Evolutionary conservation across 345 rosid genomes (phyloP).

Genomic region (Limnanthes douglasii): DNA sequence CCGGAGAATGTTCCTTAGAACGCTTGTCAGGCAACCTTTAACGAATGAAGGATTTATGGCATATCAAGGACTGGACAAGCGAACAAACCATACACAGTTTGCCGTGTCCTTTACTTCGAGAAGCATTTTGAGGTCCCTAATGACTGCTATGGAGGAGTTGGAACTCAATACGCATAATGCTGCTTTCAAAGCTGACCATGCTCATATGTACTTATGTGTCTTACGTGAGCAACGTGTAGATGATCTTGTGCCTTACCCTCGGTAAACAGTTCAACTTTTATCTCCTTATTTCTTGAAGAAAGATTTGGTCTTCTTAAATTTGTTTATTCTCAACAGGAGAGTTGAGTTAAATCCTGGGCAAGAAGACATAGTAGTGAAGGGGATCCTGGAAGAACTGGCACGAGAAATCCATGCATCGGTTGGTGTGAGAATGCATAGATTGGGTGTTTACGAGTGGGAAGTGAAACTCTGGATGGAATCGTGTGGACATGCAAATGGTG

Average conservation of each 20-base stretch:
- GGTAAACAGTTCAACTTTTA: constrained; percentile 17
- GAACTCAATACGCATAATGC: constrained; percentile 88
- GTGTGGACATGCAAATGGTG: constrained; percentile 77
- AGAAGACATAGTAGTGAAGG: constrained; percentile 61
- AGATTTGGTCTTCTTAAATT: constrained; percentile 9
- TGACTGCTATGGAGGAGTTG: constrained; percentile 94
- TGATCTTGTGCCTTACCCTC: constrained; percentile 80
- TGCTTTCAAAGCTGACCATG: constrained; percentile 66
- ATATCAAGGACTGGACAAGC: constrained; percentile 42
- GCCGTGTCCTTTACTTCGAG: constrained; percentile 61
- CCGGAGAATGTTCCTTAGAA: constrained; percentile 92
- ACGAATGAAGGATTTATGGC: constrained; percentile 43
- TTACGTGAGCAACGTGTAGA: constrained; percentile 76
- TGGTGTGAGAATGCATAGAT: constrained; percentile 86
- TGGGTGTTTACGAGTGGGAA: constrained; percentile 98
- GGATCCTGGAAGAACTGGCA: constrained; percentile 64
- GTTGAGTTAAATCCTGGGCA: constrained; percentile 51
- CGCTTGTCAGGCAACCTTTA: constrained; percentile 83
- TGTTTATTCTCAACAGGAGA: constrained; percentile 40
- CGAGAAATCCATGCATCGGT: constrained; percentile 56
- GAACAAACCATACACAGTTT: constrained; percentile 22
- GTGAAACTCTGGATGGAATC: constrained; percentile 88
- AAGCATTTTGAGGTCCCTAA: constrained; percentile 75
- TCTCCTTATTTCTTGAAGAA: too few relatives aligned
- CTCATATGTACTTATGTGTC: constrained; percentile 91